Percentiles rank a stretch among this genome's conserved stretches.
Evolutionary conservation across 2,329 filamentous ascomycete genomes (phyloP).

Genomic region (Colletotrichum navitas): DNA sequence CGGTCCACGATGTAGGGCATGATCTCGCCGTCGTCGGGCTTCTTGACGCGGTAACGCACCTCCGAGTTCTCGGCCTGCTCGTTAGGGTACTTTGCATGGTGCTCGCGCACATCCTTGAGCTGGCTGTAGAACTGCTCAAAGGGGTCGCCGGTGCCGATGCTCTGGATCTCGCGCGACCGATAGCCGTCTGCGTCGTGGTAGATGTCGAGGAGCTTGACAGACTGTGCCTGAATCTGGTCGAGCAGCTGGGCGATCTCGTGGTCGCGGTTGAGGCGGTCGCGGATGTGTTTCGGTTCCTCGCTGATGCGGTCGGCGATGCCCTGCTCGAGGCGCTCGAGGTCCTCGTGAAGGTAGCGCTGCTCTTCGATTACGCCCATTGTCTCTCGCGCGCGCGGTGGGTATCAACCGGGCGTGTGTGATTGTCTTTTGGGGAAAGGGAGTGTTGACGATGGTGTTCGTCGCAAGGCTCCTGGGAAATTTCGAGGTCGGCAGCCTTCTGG

Average conservation of each 20-base stretch:
- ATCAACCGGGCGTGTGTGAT: background rate
- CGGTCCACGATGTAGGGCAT: slow-evolving; percentile 80
- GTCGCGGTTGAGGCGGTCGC: slow-evolving; percentile 89
- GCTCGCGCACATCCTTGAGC: slow-evolving; percentile 82
- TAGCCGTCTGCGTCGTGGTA: slow-evolving; percentile 83
- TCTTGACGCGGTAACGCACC: slow-evolving; percentile 83
- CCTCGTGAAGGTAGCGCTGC: slow-evolving; percentile 93
- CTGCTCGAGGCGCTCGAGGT: slow-evolving; percentile 95
- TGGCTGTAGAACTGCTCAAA: slow-evolving; percentile 94
- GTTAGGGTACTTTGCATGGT: slow-evolving; percentile 92
- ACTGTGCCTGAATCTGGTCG: slow-evolving; percentile 88
- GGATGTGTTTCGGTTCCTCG: slow-evolving; percentile 92
- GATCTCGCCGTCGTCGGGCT: slow-evolving; percentile 72
- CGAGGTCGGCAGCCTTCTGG: slow-evolving; percentile 4
- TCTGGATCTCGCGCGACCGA: slow-evolving; percentile 83
- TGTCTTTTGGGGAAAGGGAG: background rate
- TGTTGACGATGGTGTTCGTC: background rate
- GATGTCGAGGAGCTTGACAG: slow-evolving; percentile 81
- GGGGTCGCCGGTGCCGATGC: slow-evolving; percentile 85
- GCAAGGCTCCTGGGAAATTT: slow-evolving; percentile 31
- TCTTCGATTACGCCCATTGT: slow-evolving; percentile 86
- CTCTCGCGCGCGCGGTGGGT: background rate
- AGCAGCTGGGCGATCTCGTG: slow-evolving; percentile 92
- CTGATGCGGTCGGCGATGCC: slow-evolving; percentile 89
- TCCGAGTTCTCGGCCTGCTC: slow-evolving; percentile 96